Percentiles rank a stretch among this genome's conserved stretches.
Conservation (phyloP, 352 stramenopile genomes). For the Phytophthora fragariae region DNA sequence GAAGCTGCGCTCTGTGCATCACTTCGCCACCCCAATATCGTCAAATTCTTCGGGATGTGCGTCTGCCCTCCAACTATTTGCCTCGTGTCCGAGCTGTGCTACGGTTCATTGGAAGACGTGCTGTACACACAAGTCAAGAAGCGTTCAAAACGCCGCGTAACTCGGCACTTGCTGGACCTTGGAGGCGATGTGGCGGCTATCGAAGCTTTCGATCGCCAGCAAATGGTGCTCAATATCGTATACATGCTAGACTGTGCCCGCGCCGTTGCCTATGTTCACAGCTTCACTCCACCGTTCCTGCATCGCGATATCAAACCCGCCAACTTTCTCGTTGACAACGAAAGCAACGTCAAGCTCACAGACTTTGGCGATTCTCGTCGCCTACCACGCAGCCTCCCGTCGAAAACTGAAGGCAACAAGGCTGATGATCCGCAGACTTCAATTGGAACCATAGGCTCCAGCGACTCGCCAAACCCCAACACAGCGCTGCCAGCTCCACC, state of each 20-base stretch:
- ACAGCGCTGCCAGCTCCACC: constrained; percentile 10
- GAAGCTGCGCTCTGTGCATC: constrained; percentile 64
- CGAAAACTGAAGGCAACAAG: constrained; percentile 9
- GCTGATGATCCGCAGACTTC: constrained; percentile 17
- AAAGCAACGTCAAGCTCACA: constrained; percentile 68
- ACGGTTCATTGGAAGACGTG: constrained; percentile 58
- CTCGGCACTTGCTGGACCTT: constrained; percentile 21
- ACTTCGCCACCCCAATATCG: constrained; percentile 68
- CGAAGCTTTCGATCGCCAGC: constrained; percentile 35
- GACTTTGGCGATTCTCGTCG: constrained; percentile 75
- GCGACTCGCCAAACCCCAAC: constrained; percentile 9
- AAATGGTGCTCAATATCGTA: constrained; percentile 54
- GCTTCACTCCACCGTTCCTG: constrained; percentile 65
- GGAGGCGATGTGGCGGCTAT: constrained; percentile 8
- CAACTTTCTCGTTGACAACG: constrained; percentile 68
- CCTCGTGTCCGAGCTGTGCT: constrained; percentile 67
- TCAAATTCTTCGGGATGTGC: constrained; percentile 71
- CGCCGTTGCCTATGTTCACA: constrained; percentile 71
- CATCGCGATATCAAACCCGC: constrained; percentile 73
- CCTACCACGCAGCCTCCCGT: constrained; percentile 31
- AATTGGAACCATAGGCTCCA: constrained; percentile 25
- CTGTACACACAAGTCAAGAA: constrained; percentile 29
- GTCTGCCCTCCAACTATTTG: constrained; percentile 73
- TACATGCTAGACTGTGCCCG: constrained; percentile 75
- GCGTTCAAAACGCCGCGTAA: constrained; percentile 6